Evolutionary conservation across 2,329 filamentous ascomycete species (phyloP).

Genomic region (Ophiostoma angusticollis): DNA sequence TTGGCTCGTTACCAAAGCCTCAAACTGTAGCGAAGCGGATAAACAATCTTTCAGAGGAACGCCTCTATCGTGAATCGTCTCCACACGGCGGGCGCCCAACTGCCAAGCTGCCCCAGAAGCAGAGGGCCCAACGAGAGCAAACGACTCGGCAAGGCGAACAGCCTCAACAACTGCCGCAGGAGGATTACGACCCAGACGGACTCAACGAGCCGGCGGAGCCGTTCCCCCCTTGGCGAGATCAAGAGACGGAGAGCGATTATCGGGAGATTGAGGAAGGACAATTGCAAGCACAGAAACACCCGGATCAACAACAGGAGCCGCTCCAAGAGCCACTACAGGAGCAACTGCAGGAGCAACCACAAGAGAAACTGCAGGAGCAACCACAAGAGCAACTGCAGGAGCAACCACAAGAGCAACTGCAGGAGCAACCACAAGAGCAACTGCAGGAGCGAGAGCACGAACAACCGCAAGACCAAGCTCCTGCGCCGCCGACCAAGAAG

Average conservation of each 20-base stretch:
- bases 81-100: neutral
- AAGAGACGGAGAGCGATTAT: no score
- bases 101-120: conserved; percentile 1
- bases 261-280: no score
- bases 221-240: no score
- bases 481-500: conserved; percentile 24
- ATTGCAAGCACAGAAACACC: no score
- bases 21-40: conserved; percentile 37
- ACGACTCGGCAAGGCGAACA: neutral
- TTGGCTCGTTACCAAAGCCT: conserved; percentile 59
- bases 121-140: neutral
- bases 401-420: neutral
- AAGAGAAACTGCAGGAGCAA: neutral
- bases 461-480: neutral
- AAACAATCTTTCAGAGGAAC: conserved; percentile 10
- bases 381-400: neutral
- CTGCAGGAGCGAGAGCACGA: conserved; percentile 14
- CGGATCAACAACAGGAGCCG: no score
- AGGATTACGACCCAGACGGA: neutral
- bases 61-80: conserved; percentile 4
- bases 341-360: neutral
- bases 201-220: no score
- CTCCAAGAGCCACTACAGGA: neutral
- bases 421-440: no score
- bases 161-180: neutral